These are phyloP conservation scores for Alloteropsis semialata DNA, from an alignment of 176 grass and related monocot genomes.

Conservation along the genomic window DNA sequence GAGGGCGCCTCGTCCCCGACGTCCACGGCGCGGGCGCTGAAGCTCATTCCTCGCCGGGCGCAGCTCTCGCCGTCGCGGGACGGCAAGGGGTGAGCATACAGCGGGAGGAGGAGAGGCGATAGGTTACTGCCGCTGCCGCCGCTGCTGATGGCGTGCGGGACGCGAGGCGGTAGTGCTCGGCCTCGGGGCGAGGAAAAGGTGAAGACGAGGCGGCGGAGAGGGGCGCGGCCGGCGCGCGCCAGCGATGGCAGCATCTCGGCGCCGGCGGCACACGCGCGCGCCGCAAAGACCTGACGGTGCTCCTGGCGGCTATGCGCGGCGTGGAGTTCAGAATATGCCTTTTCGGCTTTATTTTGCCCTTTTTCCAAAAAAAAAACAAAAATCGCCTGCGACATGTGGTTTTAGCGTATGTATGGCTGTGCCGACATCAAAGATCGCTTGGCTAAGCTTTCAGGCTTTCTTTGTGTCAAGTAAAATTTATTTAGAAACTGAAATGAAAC, in stretches of 20 bases:
- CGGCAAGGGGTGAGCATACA: conserved; percentile 4
- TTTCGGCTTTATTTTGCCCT: no score
- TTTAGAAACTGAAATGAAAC: no score
- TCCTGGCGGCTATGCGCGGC: not conserved
- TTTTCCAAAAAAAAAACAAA: not conserved
- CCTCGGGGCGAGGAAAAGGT: not conserved
- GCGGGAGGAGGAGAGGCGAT: conserved; percentile 17
- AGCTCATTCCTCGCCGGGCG: conserved; percentile 4
- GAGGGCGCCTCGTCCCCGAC: not conserved
- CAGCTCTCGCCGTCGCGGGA: not conserved
- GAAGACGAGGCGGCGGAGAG: conserved; percentile 33
- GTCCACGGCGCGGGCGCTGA: conserved; percentile 19
- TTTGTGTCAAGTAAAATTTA: no score
- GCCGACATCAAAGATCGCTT: no score
- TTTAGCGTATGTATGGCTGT: no score
- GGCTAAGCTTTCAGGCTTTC: no score
- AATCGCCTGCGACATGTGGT: no score
- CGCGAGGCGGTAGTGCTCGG: not conserved
- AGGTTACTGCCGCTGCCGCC: not conserved
- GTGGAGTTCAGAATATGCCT: not conserved
- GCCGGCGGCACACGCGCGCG: not conserved
- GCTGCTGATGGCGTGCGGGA: not conserved
- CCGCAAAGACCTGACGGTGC: not conserved
- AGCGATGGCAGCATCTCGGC: conserved; percentile 35
- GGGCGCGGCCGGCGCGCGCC: conserved; percentile 25